Evolutionary conservation across 495 filamentous ascomycete genomes (phyloP).

Genomic region (Cercophora sp.): DNA sequence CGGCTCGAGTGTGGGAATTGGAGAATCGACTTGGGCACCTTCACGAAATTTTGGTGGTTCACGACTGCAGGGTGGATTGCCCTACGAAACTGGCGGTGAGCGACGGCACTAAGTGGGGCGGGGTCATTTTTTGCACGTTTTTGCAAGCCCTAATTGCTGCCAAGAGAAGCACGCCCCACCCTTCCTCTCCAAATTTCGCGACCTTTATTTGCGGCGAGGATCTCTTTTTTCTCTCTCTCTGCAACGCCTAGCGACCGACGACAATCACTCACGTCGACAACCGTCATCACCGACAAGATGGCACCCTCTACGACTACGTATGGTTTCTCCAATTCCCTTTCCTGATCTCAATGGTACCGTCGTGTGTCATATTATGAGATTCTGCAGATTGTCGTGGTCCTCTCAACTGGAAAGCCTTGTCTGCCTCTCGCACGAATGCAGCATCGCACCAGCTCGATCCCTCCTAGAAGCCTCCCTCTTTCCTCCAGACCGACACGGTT

Average conservation of each 20-base stretch:
- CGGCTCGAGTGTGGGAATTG: too few species aligned
- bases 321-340: slow-evolving; percentile 46
- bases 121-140: neutral
- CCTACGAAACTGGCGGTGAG: slow-evolving; percentile 26
- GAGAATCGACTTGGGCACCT: too few species aligned
- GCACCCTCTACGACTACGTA: slow-evolving; percentile 62
- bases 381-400: slow-evolving; percentile 66
- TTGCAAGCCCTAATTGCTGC: slow-evolving; percentile 30
- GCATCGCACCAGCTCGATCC: slow-evolving; percentile 73
- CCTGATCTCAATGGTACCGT: slow-evolving; percentile 50
- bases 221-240: slow-evolving; percentile 15
- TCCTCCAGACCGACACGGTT: slow-evolving; percentile 39
- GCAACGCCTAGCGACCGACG: slow-evolving; percentile 11
- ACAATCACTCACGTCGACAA: slow-evolving; percentile 16
- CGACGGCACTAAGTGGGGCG: slow-evolving; percentile 22
- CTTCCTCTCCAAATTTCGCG: slow-evolving; percentile 12
- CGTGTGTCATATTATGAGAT: slow-evolving; percentile 45
- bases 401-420: slow-evolving; percentile 68
- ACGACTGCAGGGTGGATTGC: slow-evolving; percentile 27
- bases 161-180: slow-evolving; percentile 18
- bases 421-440: slow-evolving; percentile 18
- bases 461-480: slow-evolving; percentile 58
- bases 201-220: slow-evolving; percentile 17
- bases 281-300: slow-evolving; percentile 47
- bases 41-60: slow-evolving; percentile 23